These are phyloP conservation scores for Pyrus betulifolia DNA, from an alignment of 306 rosid species.

Conservation along the genomic window DNA sequence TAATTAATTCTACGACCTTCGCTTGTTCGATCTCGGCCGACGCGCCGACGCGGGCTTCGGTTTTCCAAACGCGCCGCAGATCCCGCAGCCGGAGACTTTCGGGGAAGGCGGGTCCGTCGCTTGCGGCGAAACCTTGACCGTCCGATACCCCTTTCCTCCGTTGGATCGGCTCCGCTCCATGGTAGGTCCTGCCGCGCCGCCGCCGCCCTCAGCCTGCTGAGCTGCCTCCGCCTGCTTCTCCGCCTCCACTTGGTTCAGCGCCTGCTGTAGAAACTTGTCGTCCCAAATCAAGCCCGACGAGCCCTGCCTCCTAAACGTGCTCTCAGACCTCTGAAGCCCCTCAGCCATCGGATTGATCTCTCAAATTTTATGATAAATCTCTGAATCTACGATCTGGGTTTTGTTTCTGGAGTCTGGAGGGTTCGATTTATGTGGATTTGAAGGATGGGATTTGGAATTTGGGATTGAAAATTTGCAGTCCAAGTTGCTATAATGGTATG, in stretches of 20 bases:
- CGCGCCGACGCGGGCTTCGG: conserved; percentile 26
- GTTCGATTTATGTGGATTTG: neutral
- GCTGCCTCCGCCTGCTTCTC: conserved; percentile 6
- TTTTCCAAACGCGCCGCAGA: conserved; percentile 50
- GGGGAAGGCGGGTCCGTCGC: conserved; percentile 72
- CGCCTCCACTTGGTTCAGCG: conserved; percentile 16
- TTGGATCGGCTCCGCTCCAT: conserved; percentile 31
- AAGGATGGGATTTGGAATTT: neutral
- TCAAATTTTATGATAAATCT: neutral
- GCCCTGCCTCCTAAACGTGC: conserved; percentile 73
- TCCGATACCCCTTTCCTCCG: neutral
- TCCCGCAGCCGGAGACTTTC: conserved; percentile 43
- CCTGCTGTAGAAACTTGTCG: conserved; percentile 36
- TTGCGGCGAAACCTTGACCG: conserved; percentile 17
- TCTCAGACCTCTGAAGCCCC: conserved; percentile 53
- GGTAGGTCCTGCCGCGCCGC: conserved; percentile 1
- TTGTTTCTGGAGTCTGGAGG: neutral
- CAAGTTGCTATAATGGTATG: neutral
- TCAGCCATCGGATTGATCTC: conserved; percentile 31
- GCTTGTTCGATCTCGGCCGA: conserved; percentile 30
- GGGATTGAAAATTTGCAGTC: neutral
- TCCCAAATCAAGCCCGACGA: conserved; percentile 74
- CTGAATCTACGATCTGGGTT: neutral
- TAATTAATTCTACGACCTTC: conserved; percentile 14
- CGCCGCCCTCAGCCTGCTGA: neutral